Percentiles rank a stretch among this genome's conserved stretches.
phyloP scores from a whole-genome alignment of 208 protist genomes.

The Trypanosomatidae sp. region DNA sequence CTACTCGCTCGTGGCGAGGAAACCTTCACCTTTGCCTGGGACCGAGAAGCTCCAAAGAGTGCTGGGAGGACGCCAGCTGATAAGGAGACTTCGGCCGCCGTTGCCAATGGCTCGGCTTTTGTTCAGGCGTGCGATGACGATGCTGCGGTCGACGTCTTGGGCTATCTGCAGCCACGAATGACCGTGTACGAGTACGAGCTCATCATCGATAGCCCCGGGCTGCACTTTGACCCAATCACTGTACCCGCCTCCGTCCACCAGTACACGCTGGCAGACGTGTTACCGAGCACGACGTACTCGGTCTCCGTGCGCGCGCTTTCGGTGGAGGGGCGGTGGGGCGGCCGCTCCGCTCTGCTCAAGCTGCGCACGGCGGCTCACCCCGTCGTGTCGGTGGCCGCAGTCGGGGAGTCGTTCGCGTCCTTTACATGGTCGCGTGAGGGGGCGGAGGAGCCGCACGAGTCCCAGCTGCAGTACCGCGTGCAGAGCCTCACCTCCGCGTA shows the following conservation, averaged over 20 bases:
- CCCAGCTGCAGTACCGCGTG: slow-evolving; percentile 75
- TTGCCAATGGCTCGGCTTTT: neutral
- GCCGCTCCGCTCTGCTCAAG: slow-evolving; percentile 53
- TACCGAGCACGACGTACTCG: slow-evolving; percentile 66
- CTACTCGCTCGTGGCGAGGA: slow-evolving; percentile 79
- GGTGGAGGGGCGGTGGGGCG: slow-evolving; percentile 70
- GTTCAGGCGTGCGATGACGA: slow-evolving; percentile 8
- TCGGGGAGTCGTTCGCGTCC: slow-evolving; percentile 83
- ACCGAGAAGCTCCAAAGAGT: slow-evolving; percentile 10
- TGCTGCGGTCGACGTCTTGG: slow-evolving; percentile 1
- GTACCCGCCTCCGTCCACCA: slow-evolving; percentile 25
- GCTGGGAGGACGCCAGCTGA: slow-evolving; percentile 8
- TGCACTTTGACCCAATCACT: slow-evolving; percentile 24
- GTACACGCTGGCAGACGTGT: slow-evolving; percentile 65
- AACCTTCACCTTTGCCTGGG: slow-evolving; percentile 71
- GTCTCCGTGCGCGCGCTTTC: slow-evolving; percentile 74
- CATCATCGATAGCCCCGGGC: slow-evolving; percentile 18
- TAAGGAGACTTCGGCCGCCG: neutral
- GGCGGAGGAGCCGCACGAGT: slow-evolving; percentile 48
- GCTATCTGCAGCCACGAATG: slow-evolving; percentile 23
- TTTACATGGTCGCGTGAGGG: slow-evolving; percentile 64
- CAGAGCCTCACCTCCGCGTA: slow-evolving; percentile 49
- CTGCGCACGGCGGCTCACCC: slow-evolving; percentile 69
- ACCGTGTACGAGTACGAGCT: slow-evolving; percentile 36
- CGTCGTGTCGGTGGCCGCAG: slow-evolving; percentile 38